A percentile compares a stretch with the other conserved stretches of the same genome.
Evolutionary conservation across 257 asterid genomes (phyloP).

Genomic region (Cynanchum wilfordii): DNA sequence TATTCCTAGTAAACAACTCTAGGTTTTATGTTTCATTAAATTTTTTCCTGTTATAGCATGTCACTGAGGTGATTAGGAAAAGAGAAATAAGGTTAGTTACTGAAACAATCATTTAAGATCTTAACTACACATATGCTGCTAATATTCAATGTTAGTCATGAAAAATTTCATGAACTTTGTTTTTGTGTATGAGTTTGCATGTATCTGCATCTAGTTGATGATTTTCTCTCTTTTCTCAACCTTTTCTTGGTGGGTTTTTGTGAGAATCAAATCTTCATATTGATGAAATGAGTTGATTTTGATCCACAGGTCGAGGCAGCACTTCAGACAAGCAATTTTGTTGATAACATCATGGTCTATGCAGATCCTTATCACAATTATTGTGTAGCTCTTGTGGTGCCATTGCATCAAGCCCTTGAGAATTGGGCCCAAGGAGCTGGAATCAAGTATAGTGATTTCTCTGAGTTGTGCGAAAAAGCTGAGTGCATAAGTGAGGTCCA

Average conservation of each 20-base stretch:
- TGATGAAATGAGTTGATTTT: conserved; percentile 15
- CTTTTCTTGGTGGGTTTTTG: not conserved
- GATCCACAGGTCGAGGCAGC: conserved; percentile 80
- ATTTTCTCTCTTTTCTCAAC: conserved; percentile 1
- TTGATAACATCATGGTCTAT: conserved; percentile 62
- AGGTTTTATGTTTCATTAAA: not conserved
- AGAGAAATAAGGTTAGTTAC: not conserved
- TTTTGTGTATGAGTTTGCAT: not conserved
- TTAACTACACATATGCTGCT: not conserved
- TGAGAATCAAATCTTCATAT: not conserved
- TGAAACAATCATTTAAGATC: not conserved
- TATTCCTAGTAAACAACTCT: not conserved
- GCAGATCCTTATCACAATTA: conserved; percentile 84
- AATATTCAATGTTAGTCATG: too few relatives aligned
- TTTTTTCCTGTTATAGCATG: not conserved
- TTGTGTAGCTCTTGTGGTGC: conserved; percentile 79
- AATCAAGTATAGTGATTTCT: conserved; percentile 41
- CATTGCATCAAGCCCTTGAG: conserved; percentile 59
- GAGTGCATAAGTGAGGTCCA: conserved; percentile 68
- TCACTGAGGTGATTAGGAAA: not conserved
- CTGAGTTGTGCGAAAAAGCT: conserved; percentile 58
- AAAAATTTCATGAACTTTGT: not conserved
- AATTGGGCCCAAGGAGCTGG: conserved; percentile 82
- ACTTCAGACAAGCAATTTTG: conserved; percentile 47
- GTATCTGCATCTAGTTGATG: not conserved